Evolutionary conservation across 2,329 filamentous ascomycete species (phyloP).

Genomic region (Fusarium sp.): DNA sequence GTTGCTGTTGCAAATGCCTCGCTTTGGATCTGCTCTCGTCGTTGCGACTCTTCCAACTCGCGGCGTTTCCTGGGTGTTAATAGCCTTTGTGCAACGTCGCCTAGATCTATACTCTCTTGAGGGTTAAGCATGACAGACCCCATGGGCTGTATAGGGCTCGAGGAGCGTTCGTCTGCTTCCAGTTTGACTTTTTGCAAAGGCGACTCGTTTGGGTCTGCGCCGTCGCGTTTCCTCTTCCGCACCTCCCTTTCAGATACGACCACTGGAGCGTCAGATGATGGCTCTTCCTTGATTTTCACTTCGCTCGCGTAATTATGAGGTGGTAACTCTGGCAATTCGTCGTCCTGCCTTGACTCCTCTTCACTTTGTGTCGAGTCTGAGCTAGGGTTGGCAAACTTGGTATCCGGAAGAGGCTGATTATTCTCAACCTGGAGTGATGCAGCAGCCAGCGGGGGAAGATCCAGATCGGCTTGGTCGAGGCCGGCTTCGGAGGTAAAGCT

Average conservation of each 20-base stretch:
- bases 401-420: constrained; percentile 11
- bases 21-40: constrained; percentile 16
- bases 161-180: constrained; percentile 52
- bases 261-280: constrained; percentile 65
- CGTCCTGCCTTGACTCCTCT: constrained; percentile 37
- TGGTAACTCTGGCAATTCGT: constrained; percentile 44
- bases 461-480: constrained; percentile 46
- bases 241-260: constrained; percentile 64
- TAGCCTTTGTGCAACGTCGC: constrained; percentile 51
- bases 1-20: constrained; percentile 17
- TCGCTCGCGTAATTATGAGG: constrained; percentile 8
- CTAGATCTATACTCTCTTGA: constrained; percentile 71
- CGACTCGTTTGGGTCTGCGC: constrained; percentile 38
- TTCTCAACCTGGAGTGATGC: constrained; percentile 32
- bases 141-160: constrained; percentile 47
- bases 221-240: constrained; percentile 60
- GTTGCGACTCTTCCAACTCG: constrained; percentile 37
- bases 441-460: constrained; percentile 46
- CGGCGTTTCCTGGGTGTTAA: constrained; percentile 55
- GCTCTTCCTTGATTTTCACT: constrained; percentile 61
- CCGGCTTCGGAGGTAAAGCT: constrained; percentile 43
- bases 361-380: constrained; percentile 51
- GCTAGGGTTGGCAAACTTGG: constrained; percentile 20
- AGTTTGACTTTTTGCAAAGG: constrained; percentile 57
- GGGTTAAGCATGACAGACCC: constrained; percentile 50